phyloP scores from a whole-genome alignment of 148 eudicot species.

The Talinum fruticosum region DNA sequence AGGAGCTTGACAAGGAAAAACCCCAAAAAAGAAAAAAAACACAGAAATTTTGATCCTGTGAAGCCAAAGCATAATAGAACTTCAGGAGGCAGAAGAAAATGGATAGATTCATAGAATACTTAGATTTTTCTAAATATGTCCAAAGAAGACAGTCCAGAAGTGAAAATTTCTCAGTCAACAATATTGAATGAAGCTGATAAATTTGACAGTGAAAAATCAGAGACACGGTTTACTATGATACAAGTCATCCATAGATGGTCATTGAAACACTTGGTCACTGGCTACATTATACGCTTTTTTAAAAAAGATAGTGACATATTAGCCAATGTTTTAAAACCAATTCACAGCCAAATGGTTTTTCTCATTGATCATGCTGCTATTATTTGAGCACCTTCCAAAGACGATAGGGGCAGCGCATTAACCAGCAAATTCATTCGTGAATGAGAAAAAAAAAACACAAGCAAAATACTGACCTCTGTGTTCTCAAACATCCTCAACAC shows the following conservation, averaged over 20 bases:
- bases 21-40: neutral
- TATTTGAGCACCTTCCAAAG: neutral
- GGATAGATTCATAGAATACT: neutral
- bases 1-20: neutral
- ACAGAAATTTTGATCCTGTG: neutral
- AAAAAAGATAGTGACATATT: neutral
- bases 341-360: neutral
- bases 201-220: neutral
- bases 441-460: neutral
- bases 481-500: constrained; percentile 95
- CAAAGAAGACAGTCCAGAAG: neutral
- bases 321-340: neutral
- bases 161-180: neutral
- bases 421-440: neutral
- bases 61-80: neutral
- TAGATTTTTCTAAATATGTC: neutral
- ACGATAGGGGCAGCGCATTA: neutral
- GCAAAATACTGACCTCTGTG: constrained; percentile 61
- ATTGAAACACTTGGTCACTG: neutral
- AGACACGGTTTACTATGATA: neutral
- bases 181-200: neutral
- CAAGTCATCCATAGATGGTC: neutral
- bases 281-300: neutral
- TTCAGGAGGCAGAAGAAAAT: neutral
- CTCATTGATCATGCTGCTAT: neutral